These are phyloP conservation scores for Candida arabinofermentans DNA, from an alignment of 805 yeast species.

Conservation along the genomic window DNA sequence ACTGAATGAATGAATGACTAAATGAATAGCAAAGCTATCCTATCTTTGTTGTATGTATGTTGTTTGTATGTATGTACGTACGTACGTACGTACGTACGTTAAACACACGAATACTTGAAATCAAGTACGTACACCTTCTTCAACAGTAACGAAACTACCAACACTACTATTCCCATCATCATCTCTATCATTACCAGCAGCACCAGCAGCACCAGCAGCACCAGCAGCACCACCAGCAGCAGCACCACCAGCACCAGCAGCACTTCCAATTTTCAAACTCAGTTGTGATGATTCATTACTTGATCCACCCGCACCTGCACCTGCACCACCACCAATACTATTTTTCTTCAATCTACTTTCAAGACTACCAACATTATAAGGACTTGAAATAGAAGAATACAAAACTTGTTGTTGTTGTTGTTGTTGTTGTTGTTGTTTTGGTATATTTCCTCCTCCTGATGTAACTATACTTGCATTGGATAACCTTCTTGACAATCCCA, in stretches of 20 bases:
- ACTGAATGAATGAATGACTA: too few species aligned
- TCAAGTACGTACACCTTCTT: slow-evolving; percentile 8
- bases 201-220: slow-evolving; percentile 19
- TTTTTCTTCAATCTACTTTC: too few species aligned
- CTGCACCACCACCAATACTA: background rate
- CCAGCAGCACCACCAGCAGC: background rate
- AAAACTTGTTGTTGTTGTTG: too few species aligned
- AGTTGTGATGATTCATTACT: background rate
- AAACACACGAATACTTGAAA: too few species aligned
- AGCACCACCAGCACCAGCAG: background rate
- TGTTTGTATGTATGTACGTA: too few species aligned
- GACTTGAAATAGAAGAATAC: too few species aligned
- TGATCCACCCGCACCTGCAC: background rate
- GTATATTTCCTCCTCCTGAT: slow-evolving; percentile 2
- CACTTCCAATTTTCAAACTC: background rate
- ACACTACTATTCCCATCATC: slow-evolving; percentile 22
- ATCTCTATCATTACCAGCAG: slow-evolving; percentile 8
- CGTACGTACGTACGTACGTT: too few species aligned
- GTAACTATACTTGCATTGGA: slow-evolving; percentile 13
- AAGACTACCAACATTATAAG: too few species aligned
- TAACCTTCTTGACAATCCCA: slow-evolving; percentile 22
- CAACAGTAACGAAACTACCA: slow-evolving; percentile 31
- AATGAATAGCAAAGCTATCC: too few species aligned
- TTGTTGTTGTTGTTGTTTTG: background rate
- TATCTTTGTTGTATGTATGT: too few species aligned